phyloP scores from a whole-genome alignment of 1,284 basidiomycete genomes.

The Farysia itapuensis region DNA sequence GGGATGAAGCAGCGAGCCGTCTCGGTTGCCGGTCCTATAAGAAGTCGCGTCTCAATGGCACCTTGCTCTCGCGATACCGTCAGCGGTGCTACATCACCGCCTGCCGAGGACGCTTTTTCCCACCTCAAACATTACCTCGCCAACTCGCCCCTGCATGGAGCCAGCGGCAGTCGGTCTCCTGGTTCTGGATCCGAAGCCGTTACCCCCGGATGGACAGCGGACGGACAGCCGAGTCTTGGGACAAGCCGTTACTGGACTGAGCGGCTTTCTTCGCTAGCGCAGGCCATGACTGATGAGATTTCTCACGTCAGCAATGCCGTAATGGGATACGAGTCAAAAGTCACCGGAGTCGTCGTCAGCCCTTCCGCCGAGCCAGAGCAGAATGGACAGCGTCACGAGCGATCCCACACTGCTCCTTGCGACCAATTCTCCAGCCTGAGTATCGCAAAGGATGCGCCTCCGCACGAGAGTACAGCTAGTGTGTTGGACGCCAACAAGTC shows the following conservation, averaged over 20 bases:
- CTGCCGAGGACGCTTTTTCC: conserved; percentile 7
- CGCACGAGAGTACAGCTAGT: too few relatives aligned
- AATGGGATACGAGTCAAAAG: conserved; percentile 4
- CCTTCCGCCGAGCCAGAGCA: background rate
- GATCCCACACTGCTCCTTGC: conserved; percentile 4
- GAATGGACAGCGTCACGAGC: conserved; percentile 1
- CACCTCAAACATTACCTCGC: conserved; percentile 23
- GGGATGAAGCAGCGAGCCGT: conserved; percentile 17
- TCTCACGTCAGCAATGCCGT: conserved; percentile 12
- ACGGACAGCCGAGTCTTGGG: conserved; percentile 5
- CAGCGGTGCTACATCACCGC: conserved; percentile 22
- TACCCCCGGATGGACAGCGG: conserved; percentile 23
- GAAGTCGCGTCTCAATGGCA: conserved; percentile 7
- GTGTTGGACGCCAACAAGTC: too few relatives aligned
- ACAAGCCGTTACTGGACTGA: conserved; percentile 31
- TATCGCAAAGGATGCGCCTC: too few relatives aligned
- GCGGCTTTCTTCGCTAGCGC: conserved; percentile 17
- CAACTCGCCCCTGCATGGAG: conserved; percentile 5
- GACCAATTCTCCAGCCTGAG: too few relatives aligned
- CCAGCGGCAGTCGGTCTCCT: background rate
- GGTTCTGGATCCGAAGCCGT: conserved; percentile 7
- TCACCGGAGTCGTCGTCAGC: too few relatives aligned
- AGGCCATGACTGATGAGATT: conserved; percentile 26
- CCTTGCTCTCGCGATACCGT: conserved; percentile 15
- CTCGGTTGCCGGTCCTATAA: conserved; percentile 12